Evolutionary conservation across 2,329 filamentous ascomycete species (phyloP).

Genomic region (Pseudogymnoascus sp.): DNA sequence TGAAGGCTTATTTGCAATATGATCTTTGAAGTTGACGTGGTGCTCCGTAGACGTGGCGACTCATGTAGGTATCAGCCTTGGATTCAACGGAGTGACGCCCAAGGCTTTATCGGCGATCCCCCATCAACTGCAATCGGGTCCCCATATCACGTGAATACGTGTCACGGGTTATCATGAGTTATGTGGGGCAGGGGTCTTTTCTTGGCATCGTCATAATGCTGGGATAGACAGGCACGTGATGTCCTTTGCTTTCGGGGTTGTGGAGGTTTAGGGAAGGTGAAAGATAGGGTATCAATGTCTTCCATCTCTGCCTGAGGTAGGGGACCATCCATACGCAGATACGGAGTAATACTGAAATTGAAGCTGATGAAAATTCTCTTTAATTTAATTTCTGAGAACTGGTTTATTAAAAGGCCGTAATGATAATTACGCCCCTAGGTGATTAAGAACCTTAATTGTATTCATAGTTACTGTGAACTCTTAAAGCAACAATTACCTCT

Average conservation of each 20-base stretch:
- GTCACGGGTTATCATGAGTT: background rate
- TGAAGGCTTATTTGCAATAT: background rate
- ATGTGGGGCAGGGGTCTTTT: background rate
- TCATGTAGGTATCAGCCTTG: background rate
- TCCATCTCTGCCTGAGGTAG: background rate
- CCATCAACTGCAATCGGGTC: background rate
- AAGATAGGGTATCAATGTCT: too few relatives aligned
- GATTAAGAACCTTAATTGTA: background rate
- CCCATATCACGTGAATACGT: background rate
- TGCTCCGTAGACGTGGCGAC: background rate
- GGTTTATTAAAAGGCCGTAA: background rate
- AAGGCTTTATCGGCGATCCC: slow-evolving; percentile 6
- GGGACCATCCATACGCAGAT: background rate
- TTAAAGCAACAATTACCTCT: background rate
- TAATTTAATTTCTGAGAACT: background rate
- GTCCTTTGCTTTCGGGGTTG: too few relatives aligned
- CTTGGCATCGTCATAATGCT: slow-evolving; percentile 5
- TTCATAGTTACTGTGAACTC: background rate
- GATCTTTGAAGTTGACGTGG: background rate
- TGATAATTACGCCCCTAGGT: background rate
- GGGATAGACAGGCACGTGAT: too few relatives aligned
- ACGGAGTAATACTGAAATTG: background rate
- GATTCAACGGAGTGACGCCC: slow-evolving; percentile 4
- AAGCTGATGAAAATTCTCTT: background rate
- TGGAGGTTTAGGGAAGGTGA: too few relatives aligned